Base-by-base conservation (phyloP, 495 filamentous ascomycete genomes). In the Daldinia concentrica region DNA sequence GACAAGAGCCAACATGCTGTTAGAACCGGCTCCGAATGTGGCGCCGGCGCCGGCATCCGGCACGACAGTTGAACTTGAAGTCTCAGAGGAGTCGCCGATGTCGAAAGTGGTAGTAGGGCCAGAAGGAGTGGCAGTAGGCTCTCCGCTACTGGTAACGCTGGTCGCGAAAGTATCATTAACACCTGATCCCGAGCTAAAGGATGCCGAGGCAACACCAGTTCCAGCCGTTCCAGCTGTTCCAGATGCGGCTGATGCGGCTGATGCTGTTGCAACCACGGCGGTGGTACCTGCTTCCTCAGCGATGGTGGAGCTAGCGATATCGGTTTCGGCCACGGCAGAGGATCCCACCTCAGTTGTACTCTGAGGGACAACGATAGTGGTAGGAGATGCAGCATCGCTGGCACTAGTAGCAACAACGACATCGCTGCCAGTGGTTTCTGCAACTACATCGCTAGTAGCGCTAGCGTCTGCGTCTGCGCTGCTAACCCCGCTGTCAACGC, bases 71-170 rank as follows among this genome's bases (percentile, higher is more conserved):
- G 58, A 64, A 17, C 39, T 55, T 5, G 61, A 32, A n/a, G 27
- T 62, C 1, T 58, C 50, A 2, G 60, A 45, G 12, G 71, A 62
- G 43, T 73, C 65, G 62, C 62, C 62, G 24, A 30, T 54, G 51
- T 68, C 70, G 58, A 72, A 69, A 8, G 73, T 72, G 37, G 65
- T 58, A 32, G 59, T 76, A 2, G 76, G 76, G 39, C 73, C 76
- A 0, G 62, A 63, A 3, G 74, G 76, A 2, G 66, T 66, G 41
- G 71, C 76, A 14, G 73, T 76, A 5, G 76, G 74, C 4, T 45
- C 37, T 11, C 61, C 69, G 29, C 60, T 45, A 14, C 50, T 39
- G 19, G 58, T 58, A 15, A 48, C 32, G 57, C 61, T 64, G 1
- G 67, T 73, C 12, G 50, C 55, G 6, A 48, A 6, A 15, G 69